Evolutionary conservation across 1,284 basidiomycete species (phyloP).

Genomic region (Ganoderma leucocontextum): DNA sequence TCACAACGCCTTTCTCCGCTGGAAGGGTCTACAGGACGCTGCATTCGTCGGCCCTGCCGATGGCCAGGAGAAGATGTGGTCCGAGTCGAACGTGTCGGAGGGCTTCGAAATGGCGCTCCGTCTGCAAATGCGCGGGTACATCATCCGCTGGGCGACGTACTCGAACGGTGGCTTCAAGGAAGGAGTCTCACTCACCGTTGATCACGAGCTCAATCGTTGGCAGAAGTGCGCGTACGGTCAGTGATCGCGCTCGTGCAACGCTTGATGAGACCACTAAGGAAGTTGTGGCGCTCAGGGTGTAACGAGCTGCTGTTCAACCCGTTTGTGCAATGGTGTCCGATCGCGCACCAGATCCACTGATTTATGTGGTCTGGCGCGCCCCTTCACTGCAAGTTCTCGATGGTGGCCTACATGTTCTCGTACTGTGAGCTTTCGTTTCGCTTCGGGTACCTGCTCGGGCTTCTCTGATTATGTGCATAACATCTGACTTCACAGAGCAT

Average conservation of each 20-base stretch:
- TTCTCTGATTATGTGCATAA: constrained; percentile 12
- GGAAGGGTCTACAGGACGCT: constrained; percentile 62
- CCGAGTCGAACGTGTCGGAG: constrained; percentile 67
- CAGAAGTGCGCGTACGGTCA: constrained; percentile 64
- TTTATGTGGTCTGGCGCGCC: constrained; percentile 53
- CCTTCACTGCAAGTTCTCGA: constrained; percentile 54
- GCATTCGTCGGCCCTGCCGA: constrained; percentile 55
- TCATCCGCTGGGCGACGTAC: constrained; percentile 66
- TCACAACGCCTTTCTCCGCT: constrained; percentile 68
- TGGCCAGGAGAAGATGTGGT: constrained; percentile 60
- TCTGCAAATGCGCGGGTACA: constrained; percentile 57
- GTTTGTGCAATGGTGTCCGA: constrained; percentile 57
- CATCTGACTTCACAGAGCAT: constrained; percentile 18
- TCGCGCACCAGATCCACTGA: constrained; percentile 55
- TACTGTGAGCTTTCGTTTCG: constrained; percentile 44
- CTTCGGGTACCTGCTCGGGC: background rate
- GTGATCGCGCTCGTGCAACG: constrained; percentile 7
- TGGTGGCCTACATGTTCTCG: constrained; percentile 55
- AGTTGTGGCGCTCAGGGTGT: constrained; percentile 34
- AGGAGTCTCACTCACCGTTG: constrained; percentile 61
- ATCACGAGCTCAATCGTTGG: constrained; percentile 65
- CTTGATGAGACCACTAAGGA: background rate
- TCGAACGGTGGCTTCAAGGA: constrained; percentile 63
- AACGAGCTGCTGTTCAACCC: constrained; percentile 55
- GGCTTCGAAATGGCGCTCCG: constrained; percentile 67